Conservation (phyloP, 768 basidiomycete genomes). For the Xanthoconium purpureum region DNA sequence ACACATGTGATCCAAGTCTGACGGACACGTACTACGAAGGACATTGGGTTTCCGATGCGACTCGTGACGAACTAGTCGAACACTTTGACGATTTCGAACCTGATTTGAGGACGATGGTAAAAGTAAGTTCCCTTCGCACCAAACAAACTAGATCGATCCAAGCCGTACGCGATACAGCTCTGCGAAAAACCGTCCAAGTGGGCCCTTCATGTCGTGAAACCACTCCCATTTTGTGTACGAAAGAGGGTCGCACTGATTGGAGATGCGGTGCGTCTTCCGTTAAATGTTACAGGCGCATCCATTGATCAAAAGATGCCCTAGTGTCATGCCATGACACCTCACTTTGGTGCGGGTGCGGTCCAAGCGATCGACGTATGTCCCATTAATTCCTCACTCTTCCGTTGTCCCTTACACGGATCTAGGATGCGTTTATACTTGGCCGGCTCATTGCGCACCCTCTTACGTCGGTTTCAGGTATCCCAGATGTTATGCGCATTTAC, state of each 20-base stretch:
- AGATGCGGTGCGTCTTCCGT: conserved; percentile 39
- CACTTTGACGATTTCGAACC: conserved; percentile 37
- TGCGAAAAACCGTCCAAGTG: conserved; percentile 39
- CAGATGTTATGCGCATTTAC: conserved; percentile 8
- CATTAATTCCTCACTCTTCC: background rate
- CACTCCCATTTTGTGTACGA: conserved; percentile 38
- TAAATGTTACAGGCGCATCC: too few relatives aligned
- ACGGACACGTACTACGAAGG: conserved; percentile 33
- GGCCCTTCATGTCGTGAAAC: conserved; percentile 43
- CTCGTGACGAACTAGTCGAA: conserved; percentile 32
- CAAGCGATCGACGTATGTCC: conserved; percentile 1
- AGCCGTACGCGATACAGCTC: conserved; percentile 21
- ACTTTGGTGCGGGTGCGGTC: background rate
- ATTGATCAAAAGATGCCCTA: background rate
- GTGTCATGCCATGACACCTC: background rate
- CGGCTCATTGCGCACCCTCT: conserved; percentile 25
- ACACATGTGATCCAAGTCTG: conserved; percentile 26
- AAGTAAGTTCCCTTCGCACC: conserved; percentile 16
- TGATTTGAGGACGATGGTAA: conserved; percentile 28
- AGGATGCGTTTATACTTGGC: conserved; percentile 15
- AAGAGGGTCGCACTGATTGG: conserved; percentile 46
- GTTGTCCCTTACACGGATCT: background rate
- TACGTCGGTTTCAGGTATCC: background rate
- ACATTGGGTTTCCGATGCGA: conserved; percentile 28
- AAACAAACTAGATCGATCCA: background rate